phyloP scores from a whole-genome alignment of 306 rosid species.

The Prunus mira region DNA sequence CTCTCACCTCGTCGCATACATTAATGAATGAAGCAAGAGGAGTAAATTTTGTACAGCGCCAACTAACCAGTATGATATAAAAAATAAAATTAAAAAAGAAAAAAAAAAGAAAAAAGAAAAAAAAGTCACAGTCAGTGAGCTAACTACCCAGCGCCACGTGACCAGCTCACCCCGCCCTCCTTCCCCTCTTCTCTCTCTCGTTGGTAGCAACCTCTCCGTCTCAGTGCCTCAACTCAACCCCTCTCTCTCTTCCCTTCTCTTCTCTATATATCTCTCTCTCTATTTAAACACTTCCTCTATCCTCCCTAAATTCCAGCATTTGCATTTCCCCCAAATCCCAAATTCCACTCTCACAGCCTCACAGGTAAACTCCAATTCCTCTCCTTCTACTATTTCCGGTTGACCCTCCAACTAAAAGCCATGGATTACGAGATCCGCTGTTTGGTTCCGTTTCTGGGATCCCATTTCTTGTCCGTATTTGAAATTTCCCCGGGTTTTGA shows the following conservation, averaged over 20 bases:
- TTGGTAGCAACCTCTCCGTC: slow-evolving; percentile 23
- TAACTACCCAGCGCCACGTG: slow-evolving; percentile 69
- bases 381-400: neutral
- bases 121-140: slow-evolving; percentile 23
- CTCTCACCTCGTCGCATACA: neutral
- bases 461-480: slow-evolving; percentile 12
- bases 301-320: slow-evolving; percentile 19
- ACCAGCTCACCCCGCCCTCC: slow-evolving; percentile 16
- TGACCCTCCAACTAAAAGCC: neutral
- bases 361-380: slow-evolving; percentile 31
- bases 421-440: slow-evolving; percentile 14
- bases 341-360: slow-evolving; percentile 7
- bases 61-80: neutral
- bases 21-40: neutral
- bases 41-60: slow-evolving; percentile 6
- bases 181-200: slow-evolving; percentile 9
- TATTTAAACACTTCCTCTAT: slow-evolving; percentile 24
- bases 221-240: neutral
- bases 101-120: no score
- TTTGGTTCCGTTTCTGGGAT: neutral
- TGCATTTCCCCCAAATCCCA: neutral
- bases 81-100: neutral
- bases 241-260: neutral
- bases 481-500: slow-evolving; percentile 4
- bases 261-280: slow-evolving; percentile 12